Evolutionary conservation across 495 filamentous ascomycete species (phyloP).

Genomic region (Annulohypoxylon stygium): DNA sequence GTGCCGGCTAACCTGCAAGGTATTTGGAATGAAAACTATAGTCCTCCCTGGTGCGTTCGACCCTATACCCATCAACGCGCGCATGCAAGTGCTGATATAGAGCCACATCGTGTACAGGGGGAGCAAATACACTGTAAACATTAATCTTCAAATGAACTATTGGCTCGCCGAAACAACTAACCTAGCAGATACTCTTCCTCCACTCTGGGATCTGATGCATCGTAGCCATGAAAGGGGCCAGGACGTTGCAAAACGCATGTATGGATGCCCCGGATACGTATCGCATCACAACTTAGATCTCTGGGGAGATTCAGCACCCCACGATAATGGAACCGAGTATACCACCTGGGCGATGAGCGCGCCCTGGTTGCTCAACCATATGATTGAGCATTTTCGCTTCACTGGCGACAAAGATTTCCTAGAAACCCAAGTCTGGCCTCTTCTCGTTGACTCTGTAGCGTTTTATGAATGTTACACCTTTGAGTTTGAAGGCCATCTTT

Average conservation of each 20-base stretch:
- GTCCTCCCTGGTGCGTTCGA: not conserved
- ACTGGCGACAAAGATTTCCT: not conserved
- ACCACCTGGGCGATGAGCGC: not conserved
- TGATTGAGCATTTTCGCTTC: not conserved
- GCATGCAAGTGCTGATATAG: not conserved
- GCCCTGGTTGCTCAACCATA: not conserved
- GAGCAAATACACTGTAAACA: not conserved
- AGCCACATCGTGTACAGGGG: not conserved
- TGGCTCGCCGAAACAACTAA: not conserved
- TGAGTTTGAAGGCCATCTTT: not conserved
- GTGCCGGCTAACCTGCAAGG: not conserved
- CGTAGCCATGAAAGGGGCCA: not conserved
- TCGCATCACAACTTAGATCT: conserved; percentile 5
- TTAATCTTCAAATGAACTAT: conserved; percentile 1
- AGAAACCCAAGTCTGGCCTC: not conserved
- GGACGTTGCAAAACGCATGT: not conserved
- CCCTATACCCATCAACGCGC: not conserved
- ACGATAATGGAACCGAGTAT: conserved; percentile 1
- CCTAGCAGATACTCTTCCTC: not conserved
- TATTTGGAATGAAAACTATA: conserved; percentile 4
- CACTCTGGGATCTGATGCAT: not conserved
- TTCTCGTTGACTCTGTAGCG: not conserved
- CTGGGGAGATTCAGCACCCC: conserved; percentile 2
- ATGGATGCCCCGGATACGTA: not conserved
- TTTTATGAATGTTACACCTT: not conserved